phyloP scores from a whole-genome alignment of 2,329 filamentous ascomycete species.

The Podosphaera xanthii region DNA sequence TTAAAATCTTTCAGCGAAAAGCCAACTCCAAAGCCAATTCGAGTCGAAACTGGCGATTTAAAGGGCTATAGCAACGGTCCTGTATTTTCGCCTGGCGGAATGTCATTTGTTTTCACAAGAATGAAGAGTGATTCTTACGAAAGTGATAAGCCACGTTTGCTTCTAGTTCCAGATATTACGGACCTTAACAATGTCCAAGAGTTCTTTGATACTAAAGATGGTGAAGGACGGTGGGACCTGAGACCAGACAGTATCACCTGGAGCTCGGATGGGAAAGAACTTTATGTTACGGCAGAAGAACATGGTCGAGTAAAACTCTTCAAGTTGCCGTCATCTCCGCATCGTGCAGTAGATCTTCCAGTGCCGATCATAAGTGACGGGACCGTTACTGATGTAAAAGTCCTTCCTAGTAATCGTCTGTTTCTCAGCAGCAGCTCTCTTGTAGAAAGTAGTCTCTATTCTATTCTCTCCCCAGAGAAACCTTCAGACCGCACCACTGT shows the following conservation, averaged over 20 bases:
- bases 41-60: conserved; percentile 32
- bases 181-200: conserved; percentile 35
- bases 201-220: conserved; percentile 37
- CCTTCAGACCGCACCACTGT: conserved; percentile 21
- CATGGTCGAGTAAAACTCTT: conserved; percentile 39
- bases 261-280: conserved; percentile 32
- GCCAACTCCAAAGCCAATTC: conserved; percentile 26
- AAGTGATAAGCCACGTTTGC: conserved; percentile 48
- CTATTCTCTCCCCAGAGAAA: conserved; percentile 22
- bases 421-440: conserved; percentile 46
- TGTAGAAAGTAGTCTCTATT: conserved; percentile 50
- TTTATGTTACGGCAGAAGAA: conserved; percentile 57
- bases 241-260: conserved; percentile 33
- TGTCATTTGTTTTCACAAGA: conserved; percentile 49
- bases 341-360: conserved; percentile 25
- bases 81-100: conserved; percentile 51
- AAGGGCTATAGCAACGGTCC: conserved; percentile 43
- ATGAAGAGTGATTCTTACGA: conserved; percentile 65
- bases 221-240: conserved; percentile 37
- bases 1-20: conserved; percentile 35
- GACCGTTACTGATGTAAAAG: conserved; percentile 28
- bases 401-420: conserved; percentile 27
- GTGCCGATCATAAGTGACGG: conserved; percentile 28
- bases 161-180: conserved; percentile 38
- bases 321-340: conserved; percentile 32